phyloP scores from a whole-genome alignment of 805 yeast species.

The Ogataea wickerhamii region DNA sequence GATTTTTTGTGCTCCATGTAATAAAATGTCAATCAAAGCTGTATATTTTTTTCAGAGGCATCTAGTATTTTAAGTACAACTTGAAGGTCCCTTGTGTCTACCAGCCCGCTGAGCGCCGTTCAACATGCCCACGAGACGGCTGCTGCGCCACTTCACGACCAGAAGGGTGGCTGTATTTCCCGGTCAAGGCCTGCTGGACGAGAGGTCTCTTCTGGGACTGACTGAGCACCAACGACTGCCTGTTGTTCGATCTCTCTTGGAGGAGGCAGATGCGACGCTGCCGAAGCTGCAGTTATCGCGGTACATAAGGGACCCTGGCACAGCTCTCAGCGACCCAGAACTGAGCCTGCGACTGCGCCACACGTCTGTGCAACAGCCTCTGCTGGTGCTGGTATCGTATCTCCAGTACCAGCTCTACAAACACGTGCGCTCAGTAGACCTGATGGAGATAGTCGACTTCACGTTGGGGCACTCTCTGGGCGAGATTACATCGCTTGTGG shows the following conservation, averaged over 20 bases:
- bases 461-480: constrained; percentile 37
- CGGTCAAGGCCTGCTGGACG: constrained; percentile 31
- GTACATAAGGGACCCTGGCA: constrained; percentile 17
- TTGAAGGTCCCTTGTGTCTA: too few species aligned
- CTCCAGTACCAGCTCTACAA: constrained; percentile 19
- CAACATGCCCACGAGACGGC: not conserved
- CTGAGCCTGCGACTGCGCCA: constrained; percentile 13
- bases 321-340: not conserved
- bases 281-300: constrained; percentile 19
- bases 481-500: constrained; percentile 29
- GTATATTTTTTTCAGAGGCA: too few species aligned
- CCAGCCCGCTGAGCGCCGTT: too few species aligned
- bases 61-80: too few species aligned
- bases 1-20: too few species aligned
- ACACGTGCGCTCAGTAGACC: constrained; percentile 19
- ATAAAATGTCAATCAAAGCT: too few species aligned
- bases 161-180: constrained; percentile 24
- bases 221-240: constrained; percentile 8
- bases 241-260: constrained; percentile 12
- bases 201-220: constrained; percentile 9
- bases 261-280: constrained; percentile 19
- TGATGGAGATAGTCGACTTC: constrained; percentile 21
- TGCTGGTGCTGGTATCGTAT: constrained; percentile 27
- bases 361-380: constrained; percentile 33
- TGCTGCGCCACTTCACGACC: not conserved